Conservation (phyloP, 805 yeast genomes). For the Kluyveromyces dobzhanskii region DNA sequence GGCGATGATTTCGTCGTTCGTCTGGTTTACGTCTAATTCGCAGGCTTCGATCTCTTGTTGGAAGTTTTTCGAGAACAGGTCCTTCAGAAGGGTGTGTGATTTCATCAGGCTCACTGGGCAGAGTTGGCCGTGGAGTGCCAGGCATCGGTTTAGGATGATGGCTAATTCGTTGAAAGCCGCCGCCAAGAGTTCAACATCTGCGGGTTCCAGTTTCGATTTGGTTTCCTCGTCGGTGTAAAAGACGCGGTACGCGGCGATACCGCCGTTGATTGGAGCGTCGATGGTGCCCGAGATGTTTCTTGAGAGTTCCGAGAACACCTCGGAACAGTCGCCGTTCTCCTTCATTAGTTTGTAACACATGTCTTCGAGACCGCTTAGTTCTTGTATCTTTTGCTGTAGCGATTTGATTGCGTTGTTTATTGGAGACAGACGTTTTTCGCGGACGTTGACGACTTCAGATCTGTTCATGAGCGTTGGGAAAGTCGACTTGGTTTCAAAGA, state of each 20-base stretch:
- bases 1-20: conserved; percentile 8
- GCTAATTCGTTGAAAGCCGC: conserved; percentile 61
- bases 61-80: conserved; percentile 60
- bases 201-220: conserved; percentile 18
- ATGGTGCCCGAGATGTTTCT: conserved; percentile 76
- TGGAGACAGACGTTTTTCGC: conserved; percentile 61
- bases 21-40: conserved; percentile 21
- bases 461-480: conserved; percentile 88
- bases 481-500: conserved; percentile 62
- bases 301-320: conserved; percentile 55
- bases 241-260: conserved; percentile 72
- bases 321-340: conserved; percentile 40
- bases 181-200: conserved; percentile 25
- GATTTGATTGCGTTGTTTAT: conserved; percentile 72
- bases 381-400: conserved; percentile 59
- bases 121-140: conserved; percentile 59
- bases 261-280: conserved; percentile 90
- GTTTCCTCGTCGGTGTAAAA: conserved; percentile 42
- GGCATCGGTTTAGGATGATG: conserved; percentile 52
- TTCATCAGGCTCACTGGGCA: conserved; percentile 47
- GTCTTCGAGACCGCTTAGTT: conserved; percentile 59
- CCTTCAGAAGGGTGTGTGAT: conserved; percentile 60
- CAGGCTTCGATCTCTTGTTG: conserved; percentile 46
- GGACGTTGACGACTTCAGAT: conserved; percentile 52
- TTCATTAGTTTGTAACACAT: conserved; percentile 44